Evolutionary conservation across 1,284 basidiomycete genomes (phyloP).

Genomic region (Anthracocystis walkeri): DNA sequence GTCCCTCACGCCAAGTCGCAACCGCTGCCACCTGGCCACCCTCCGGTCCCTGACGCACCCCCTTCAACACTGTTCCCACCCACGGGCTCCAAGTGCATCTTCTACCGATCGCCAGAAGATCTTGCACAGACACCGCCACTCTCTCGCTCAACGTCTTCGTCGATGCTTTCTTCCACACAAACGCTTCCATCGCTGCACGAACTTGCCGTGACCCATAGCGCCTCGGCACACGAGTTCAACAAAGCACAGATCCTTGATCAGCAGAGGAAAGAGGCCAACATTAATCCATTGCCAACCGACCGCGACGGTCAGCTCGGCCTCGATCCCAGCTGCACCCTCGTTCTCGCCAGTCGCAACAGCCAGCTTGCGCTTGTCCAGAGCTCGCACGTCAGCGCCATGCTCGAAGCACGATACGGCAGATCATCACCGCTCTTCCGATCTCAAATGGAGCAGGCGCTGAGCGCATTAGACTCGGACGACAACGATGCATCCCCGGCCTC

Average conservation of each 20-base stretch:
- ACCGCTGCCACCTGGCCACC: slow-evolving; percentile 68
- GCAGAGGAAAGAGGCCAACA: slow-evolving; percentile 55
- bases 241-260: slow-evolving; percentile 49
- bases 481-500: background rate
- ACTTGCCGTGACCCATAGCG: slow-evolving; percentile 44
- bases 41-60: slow-evolving; percentile 51
- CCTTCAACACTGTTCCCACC: slow-evolving; percentile 62
- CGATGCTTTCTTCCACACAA: slow-evolving; percentile 36
- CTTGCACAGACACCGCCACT: slow-evolving; percentile 57
- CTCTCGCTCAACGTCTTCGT: slow-evolving; percentile 44
- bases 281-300: slow-evolving; percentile 56
- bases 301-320: slow-evolving; percentile 45
- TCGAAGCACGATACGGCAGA: slow-evolving; percentile 58
- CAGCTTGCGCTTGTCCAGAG: slow-evolving; percentile 64
- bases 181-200: slow-evolving; percentile 45
- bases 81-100: slow-evolving; percentile 64
- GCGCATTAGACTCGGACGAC: slow-evolving; percentile 1
- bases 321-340: slow-evolving; percentile 58
- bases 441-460: slow-evolving; percentile 10
- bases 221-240: slow-evolving; percentile 43
- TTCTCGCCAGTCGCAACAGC: slow-evolving; percentile 62
- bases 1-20: slow-evolving; percentile 65
- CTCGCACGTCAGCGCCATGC: slow-evolving; percentile 62
- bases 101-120: slow-evolving; percentile 65
- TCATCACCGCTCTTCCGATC: slow-evolving; percentile 57